A percentile compares a stretch with the other conserved stretches of the same genome.
phyloP scores from a whole-genome alignment of 1,284 basidiomycete genomes.

The Flammula alnicola region DNA sequence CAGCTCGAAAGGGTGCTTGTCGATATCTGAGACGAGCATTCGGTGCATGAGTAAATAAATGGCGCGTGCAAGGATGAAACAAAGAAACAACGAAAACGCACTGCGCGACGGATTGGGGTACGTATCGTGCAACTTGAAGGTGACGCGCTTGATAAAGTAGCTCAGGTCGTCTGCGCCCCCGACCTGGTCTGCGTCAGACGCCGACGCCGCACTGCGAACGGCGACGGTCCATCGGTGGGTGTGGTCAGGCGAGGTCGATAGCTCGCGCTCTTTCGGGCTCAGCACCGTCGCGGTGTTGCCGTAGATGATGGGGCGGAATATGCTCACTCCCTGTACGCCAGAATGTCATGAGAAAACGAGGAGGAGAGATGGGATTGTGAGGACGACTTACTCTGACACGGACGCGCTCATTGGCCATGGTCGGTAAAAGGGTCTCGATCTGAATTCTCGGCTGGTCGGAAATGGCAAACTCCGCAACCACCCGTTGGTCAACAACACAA shows the following conservation, averaged over 20 bases:
- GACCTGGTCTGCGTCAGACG: constrained; percentile 66
- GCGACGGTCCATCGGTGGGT: constrained; percentile 98
- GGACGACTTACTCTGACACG: constrained; percentile 64
- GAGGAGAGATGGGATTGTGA: constrained; percentile 14
- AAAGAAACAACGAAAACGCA: constrained; percentile 44
- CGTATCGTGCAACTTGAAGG: constrained; percentile 98
- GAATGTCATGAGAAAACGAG: constrained; percentile 15
- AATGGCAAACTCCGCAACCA: constrained; percentile 45
- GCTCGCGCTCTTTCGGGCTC: constrained; percentile 75
- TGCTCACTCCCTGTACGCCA: constrained; percentile 76
- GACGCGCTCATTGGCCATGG: constrained; percentile 69
- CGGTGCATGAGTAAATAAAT: constrained; percentile 12
- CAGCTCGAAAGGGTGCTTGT: constrained; percentile 93
- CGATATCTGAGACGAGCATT: constrained; percentile 73
- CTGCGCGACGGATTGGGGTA: constrained; percentile 91
- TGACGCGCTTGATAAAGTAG: constrained; percentile 93
- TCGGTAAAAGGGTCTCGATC: constrained; percentile 25
- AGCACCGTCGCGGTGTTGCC: constrained; percentile 93
- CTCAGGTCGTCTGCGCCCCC: constrained; percentile 88
- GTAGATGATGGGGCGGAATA: constrained; percentile 92
- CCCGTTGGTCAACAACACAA: constrained; percentile 30
- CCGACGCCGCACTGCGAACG: constrained; percentile 79
- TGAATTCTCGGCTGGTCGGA: constrained; percentile 31
- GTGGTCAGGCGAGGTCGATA: constrained; percentile 67
- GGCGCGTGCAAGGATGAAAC: constrained; percentile 3